Base-by-base conservation (phyloP, 768 basidiomycete species). In the Wakefieldia striispora region DNA sequence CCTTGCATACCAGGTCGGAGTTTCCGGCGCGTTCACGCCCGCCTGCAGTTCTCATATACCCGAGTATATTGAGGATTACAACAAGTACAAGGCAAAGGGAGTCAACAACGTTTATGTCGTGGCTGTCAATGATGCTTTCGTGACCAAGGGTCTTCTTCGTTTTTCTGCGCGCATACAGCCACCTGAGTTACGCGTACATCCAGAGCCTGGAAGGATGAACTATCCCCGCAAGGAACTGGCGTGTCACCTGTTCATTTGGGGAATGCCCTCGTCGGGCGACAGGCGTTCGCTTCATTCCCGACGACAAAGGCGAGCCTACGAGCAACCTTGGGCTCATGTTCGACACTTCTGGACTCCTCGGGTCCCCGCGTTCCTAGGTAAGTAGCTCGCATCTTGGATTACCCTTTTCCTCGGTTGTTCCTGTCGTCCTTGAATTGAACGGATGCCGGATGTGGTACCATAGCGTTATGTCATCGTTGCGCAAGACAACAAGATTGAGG, bases 81-180 rank as follows among this genome's bases (percentile, higher is more conserved):
- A 83, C 13, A 72, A 83, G 61, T 88, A 88, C 79, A 83, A 83
- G 70, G 78, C 73, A 3, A 92, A 90, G 67, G 91, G 88, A 11
- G 71, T 91, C 60, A 77, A 81, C 51, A 75, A 80, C 44, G 79
- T 91, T 52, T 86, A 82, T 53, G 78, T 93, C 47, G 69, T 94
- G 47, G 72, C 82, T 21, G 84, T 89, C 49, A 94, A 94, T 65
- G 91, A 95, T 63, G 75, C 77, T 7, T 93, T 87, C 59, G 86
- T 88, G 39, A 80, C 76, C 50, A 78, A 83, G 58, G 16, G 44
- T 45, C 10, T 8, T 11, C n/a, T 26, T 34, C 21, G 4, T 13
- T 16, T 26, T 26, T 26, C 26, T 1, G 26, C 9, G 35, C 45
- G 47, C 40, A 49, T 60, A 47, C 33, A 48, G 17, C 10, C 45